Evolutionary conservation across 768 basidiomycete genomes (phyloP).

Genomic region (Melanogaster broomeanus): DNA sequence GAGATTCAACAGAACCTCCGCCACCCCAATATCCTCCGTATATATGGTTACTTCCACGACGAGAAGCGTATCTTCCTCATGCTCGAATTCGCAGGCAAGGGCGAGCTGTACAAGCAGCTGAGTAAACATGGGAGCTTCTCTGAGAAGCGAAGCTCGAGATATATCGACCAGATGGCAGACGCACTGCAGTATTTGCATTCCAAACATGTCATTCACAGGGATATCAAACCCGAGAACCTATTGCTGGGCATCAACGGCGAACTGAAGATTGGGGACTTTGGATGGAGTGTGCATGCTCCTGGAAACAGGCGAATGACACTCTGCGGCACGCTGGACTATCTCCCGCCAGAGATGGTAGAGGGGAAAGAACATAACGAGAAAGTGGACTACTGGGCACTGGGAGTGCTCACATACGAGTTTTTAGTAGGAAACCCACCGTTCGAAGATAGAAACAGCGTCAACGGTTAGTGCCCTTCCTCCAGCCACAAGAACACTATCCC

Average conservation of each 20-base stretch:
- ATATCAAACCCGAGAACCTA: conserved; percentile 98
- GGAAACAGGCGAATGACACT: conserved; percentile 86
- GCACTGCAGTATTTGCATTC: conserved; percentile 88
- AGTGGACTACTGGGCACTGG: conserved; percentile 96
- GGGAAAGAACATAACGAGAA: conserved; percentile 84
- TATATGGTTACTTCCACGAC: conserved; percentile 98
- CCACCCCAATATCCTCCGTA: conserved; percentile 90
- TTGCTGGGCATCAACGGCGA: conserved; percentile 94
- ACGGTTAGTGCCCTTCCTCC: conserved; percentile 50
- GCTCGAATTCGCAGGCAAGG: conserved; percentile 96
- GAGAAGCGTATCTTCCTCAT: conserved; percentile 97
- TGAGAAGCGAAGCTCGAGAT: conserved; percentile 85
- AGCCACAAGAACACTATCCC: conserved; percentile 3
- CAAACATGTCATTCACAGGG: conserved; percentile 98
- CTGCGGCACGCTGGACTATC: conserved; percentile 94
- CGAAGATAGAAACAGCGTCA: conserved; percentile 78
- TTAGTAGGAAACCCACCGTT: conserved; percentile 83
- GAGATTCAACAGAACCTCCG: conserved; percentile 97
- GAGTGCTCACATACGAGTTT: conserved; percentile 97
- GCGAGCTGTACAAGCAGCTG: conserved; percentile 96
- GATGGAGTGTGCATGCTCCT: conserved; percentile 98
- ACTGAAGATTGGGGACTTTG: conserved; percentile 97
- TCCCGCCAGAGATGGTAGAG: conserved; percentile 99
- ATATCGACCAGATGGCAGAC: conserved; percentile 98
- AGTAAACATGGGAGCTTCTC: conserved; percentile 84